Evolutionary conservation across 2,329 filamentous ascomycete species (phyloP).

Genomic region (Hymenoscyphus salicellus): DNA sequence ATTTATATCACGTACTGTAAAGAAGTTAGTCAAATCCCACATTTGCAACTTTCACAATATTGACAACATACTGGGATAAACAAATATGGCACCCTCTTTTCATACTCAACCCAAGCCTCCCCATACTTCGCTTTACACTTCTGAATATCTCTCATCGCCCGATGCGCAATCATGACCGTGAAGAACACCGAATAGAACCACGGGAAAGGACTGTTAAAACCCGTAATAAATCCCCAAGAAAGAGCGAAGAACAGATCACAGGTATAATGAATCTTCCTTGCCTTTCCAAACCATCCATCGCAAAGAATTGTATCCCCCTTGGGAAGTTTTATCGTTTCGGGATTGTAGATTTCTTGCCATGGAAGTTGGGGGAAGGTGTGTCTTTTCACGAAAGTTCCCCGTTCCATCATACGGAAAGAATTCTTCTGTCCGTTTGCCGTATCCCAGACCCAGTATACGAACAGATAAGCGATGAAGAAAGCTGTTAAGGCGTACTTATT

Average conservation of each 20-base stretch:
- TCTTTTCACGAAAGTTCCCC: conserved; percentile 66
- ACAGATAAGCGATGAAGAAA: conserved; percentile 70
- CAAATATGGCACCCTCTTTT: no score
- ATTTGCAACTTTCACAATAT: no score
- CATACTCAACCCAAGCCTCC: conserved; percentile 79
- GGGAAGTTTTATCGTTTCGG: conserved; percentile 70
- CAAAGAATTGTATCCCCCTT: conserved; percentile 74
- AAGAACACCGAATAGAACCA: conserved; percentile 91
- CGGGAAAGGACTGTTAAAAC: conserved; percentile 76
- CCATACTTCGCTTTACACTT: conserved; percentile 76
- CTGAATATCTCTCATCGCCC: conserved; percentile 71
- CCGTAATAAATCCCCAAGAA: conserved; percentile 77
- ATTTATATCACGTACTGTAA: no score
- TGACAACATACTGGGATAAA: no score
- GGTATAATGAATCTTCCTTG: conserved; percentile 78
- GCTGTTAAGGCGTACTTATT: conserved; percentile 63
- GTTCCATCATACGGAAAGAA: conserved; percentile 78
- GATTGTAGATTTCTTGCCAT: conserved; percentile 80
- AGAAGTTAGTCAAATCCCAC: no score
- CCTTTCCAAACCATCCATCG: conserved; percentile 82
- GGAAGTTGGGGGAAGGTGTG: conserved; percentile 88
- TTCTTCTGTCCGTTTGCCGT: conserved; percentile 93
- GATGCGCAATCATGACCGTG: conserved; percentile 73
- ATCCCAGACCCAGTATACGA: conserved; percentile 89
- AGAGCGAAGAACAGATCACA: conserved; percentile 77